These are phyloP conservation scores for Sisymbrium irio DNA, from an alignment of 345 rosid species.

Conservation along the genomic window DNA sequence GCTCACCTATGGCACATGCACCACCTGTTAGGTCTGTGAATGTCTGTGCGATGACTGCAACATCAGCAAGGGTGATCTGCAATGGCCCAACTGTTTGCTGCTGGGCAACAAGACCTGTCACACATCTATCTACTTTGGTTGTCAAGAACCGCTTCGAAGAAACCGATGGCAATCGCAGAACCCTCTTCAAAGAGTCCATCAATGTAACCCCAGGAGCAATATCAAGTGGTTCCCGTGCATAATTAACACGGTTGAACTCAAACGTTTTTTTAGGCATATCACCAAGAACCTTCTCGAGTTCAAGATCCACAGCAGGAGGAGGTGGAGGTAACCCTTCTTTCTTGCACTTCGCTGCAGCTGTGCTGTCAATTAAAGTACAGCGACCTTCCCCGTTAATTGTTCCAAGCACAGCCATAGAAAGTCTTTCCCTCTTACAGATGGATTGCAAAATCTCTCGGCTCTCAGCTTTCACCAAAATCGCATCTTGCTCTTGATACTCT, in stretches of 20 bases:
- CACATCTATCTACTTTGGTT: conserved; percentile 92
- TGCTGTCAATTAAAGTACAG: conserved; percentile 64
- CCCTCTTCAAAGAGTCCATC: conserved; percentile 82
- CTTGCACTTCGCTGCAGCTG: conserved; percentile 47
- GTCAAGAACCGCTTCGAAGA: conserved; percentile 85
- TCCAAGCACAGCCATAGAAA: conserved; percentile 92
- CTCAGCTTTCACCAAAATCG: conserved; percentile 86
- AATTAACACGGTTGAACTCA: conserved; percentile 57
- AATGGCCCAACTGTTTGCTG: conserved; percentile 97
- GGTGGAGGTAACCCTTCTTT: conserved; percentile 68
- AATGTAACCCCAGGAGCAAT: conserved; percentile 84
- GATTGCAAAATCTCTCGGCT: conserved; percentile 61
- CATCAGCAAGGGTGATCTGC: conserved; percentile 91
- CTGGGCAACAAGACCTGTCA: conserved; percentile 95
- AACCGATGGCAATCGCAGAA: conserved; percentile 79
- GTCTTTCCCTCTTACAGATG: conserved; percentile 86
- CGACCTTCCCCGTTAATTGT: conserved; percentile 76
- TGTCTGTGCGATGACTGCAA: conserved; percentile 91
- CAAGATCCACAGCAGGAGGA: conserved; percentile 90
- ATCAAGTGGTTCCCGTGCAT: conserved; percentile 64
- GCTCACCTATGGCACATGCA: conserved; percentile 93
- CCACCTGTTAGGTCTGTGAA: conserved; percentile 77
- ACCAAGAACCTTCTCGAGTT: conserved; percentile 88
- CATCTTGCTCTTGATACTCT: conserved; percentile 98
- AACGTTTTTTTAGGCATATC: conserved; percentile 91